Evolutionary conservation across 108 stramenopile species (phyloP).

Genomic region (Nannochloropsis gaditana): DNA sequence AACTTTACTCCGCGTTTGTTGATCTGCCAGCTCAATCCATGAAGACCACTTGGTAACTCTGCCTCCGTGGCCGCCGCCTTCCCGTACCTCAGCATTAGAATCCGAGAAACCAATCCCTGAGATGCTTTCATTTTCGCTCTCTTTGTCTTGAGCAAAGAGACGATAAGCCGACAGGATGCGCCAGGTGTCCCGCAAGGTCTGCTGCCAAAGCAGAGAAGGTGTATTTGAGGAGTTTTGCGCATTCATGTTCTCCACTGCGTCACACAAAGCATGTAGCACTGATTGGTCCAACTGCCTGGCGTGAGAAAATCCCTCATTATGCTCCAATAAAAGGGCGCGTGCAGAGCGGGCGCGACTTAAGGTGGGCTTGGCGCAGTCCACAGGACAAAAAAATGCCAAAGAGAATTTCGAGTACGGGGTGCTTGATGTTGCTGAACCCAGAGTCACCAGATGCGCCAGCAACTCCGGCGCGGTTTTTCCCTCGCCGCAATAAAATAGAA

Average conservation of each 20-base stretch:
- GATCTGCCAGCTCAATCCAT: background rate
- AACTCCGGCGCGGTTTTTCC: background rate
- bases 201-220: background rate
- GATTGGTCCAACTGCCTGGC: background rate
- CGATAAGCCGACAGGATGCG: background rate
- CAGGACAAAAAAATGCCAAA: background rate
- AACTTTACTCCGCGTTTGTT: background rate
- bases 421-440: background rate
- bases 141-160: background rate
- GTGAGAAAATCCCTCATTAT: background rate
- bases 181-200: constrained; percentile 7
- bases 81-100: background rate
- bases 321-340: background rate
- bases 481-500: background rate
- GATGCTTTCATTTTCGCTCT: background rate
- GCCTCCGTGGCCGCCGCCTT: background rate
- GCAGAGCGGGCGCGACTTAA: background rate
- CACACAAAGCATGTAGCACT: background rate
- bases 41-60: background rate
- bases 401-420: background rate
- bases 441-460: background rate
- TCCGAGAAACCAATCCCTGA: too few relatives aligned
- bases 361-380: background rate
- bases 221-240: background rate
- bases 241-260: background rate